Conservation (phyloP, 179 eudicot genomes). For the Silene vulgaris region DNA sequence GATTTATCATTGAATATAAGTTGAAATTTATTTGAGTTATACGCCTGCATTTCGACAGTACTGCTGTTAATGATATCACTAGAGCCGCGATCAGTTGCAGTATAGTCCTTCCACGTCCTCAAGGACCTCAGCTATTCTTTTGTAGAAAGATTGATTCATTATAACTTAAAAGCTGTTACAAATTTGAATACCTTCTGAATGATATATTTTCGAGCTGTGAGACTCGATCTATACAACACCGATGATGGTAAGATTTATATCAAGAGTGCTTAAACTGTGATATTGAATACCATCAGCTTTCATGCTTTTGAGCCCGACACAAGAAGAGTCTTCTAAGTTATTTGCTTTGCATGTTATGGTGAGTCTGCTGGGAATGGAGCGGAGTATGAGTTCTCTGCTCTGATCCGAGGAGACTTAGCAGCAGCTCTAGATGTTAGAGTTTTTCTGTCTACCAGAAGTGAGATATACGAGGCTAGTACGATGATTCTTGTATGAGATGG, state of each 20-base stretch:
- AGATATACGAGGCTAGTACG: too few species aligned
- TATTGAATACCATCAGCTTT: neutral
- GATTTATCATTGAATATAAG: conserved; percentile 34
- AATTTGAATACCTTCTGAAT: conserved; percentile 17
- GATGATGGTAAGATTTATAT: conserved; percentile 2
- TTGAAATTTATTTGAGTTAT: conserved; percentile 30
- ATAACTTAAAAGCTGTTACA: conserved; percentile 16
- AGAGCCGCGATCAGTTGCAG: conserved; percentile 15
- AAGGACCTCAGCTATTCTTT: conserved; percentile 20
- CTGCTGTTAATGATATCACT: conserved; percentile 22
- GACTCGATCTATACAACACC: neutral
- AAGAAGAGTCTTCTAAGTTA: too few species aligned
- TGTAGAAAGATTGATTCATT: conserved; percentile 29
- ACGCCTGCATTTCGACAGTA: conserved; percentile 26
- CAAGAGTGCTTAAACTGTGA: neutral
- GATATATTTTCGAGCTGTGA: conserved; percentile 8
- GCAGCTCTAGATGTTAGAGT: too few species aligned
- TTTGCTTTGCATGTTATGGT: too few species aligned
- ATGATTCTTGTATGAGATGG: too few species aligned
- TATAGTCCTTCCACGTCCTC: conserved; percentile 10
- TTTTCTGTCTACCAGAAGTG: too few species aligned
- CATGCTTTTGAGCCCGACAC: too few species aligned
- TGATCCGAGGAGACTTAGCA: too few species aligned
- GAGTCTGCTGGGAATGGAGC: too few species aligned
- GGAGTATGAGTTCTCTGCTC: too few species aligned